Base-by-base conservation (phyloP, 495 filamentous ascomycete genomes). In the Daldinia bambusicola region DNA sequence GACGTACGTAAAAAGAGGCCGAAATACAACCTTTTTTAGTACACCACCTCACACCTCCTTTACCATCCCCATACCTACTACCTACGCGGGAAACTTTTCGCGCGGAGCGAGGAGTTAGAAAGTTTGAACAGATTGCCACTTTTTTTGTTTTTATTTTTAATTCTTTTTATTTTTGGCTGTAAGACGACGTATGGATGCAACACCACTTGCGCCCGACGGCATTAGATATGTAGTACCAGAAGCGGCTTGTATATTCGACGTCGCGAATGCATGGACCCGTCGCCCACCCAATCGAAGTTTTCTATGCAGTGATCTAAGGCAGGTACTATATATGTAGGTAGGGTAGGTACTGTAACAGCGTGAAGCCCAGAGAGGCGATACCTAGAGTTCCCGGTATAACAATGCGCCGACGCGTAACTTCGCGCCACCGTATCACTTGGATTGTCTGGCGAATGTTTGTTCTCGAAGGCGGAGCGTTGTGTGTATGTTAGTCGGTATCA, bases 221-320 rank as follows among this genome's bases (percentile, higher is more conserved):
- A 41, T 52, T 18, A 16, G 4, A n/a, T n/a, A n/a, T n/a, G n/a
- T n/a, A n/a, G n/a, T n/a, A n/a, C n/a, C n/a, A n/a, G n/a, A n/a
- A 45, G 6, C 51, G n/a, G 8, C 61, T 64, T 30, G 20, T 55
- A 20, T 26, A 20, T 30, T 30, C 52, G 62, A 71, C 63, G 58
- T 55, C 43, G 38, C 63, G n/a, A 55, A 60, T 67, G 59, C 57
- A 58, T 61, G 63, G 63, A 37, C 26, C 63, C 69, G 59, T 67
- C 6, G 1, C 55, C 48, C 63, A 56, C 31, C n/a, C n/a, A n/a
- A n/a, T n/a, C 50, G 55, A 61, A 13, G 43, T 9, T 20, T 48
- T 12, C 43, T 22, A 48, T 48, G 18, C 43, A 8, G 43, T 48
- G 41, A n/a, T 45, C 58, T 41, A 41, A 20, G 7, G 13, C 3